phyloP scores from a whole-genome alignment of 177 flowering plant species.

The Tripterygium wilfordii region DNA sequence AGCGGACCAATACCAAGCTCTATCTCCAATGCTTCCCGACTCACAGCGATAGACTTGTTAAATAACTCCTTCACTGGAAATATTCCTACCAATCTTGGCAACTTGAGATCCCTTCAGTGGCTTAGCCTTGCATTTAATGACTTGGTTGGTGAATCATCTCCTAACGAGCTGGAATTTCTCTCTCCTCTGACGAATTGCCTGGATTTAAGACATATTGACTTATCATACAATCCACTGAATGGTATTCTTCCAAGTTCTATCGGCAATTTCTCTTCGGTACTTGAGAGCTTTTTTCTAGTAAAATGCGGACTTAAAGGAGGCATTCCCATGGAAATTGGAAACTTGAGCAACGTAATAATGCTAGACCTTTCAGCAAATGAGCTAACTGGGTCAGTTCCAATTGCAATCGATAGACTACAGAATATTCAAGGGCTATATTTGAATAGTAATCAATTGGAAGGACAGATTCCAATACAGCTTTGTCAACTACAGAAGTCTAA shows the following conservation, averaged over 20 bases:
- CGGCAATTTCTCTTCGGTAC: slow-evolving; percentile 20
- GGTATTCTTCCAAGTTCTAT: slow-evolving; percentile 21
- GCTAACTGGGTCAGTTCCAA: slow-evolving; percentile 15
- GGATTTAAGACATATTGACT: neutral
- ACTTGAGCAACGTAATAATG: slow-evolving; percentile 11
- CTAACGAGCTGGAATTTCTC: slow-evolving; percentile 10
- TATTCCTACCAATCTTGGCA: slow-evolving; percentile 23
- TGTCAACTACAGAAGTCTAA: slow-evolving; percentile 9
- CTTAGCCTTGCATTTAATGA: slow-evolving; percentile 8
- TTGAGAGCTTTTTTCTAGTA: neutral
- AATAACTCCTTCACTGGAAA: slow-evolving; percentile 25
- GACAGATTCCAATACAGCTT: slow-evolving; percentile 13
- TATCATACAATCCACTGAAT: slow-evolving; percentile 10
- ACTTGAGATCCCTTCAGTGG: slow-evolving; percentile 7
- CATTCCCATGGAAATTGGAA: slow-evolving; percentile 22
- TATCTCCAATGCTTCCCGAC: slow-evolving; percentile 27
- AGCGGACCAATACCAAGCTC: slow-evolving; percentile 31
- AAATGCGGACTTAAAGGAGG: slow-evolving; percentile 10
- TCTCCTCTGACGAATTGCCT: slow-evolving; percentile 23
- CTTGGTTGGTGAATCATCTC: slow-evolving; percentile 10
- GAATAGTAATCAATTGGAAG: slow-evolving; percentile 11
- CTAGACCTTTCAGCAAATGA: slow-evolving; percentile 6
- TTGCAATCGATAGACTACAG: slow-evolving; percentile 7
- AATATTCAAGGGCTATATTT: slow-evolving; percentile 10
- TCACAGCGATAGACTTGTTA: slow-evolving; percentile 10